Evolutionary conservation across 164 flowering plant species (phyloP), one percentile per base, ranked within the genome.

Genomic region (Taxillus chinensis): DNA sequence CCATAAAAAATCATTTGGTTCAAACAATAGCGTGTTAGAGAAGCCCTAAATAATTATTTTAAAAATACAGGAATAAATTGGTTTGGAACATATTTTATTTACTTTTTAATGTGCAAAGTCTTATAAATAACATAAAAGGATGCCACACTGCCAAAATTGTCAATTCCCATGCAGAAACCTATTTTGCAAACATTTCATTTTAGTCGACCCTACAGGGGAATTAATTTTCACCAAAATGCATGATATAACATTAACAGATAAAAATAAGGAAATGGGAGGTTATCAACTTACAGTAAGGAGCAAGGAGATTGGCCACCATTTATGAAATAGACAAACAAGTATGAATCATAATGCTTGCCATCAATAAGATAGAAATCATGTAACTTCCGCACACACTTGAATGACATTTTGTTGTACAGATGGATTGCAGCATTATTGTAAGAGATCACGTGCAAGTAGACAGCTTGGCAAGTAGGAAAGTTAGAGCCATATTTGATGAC

Each of bases 241-340:
- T 17, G 13, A 41, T 10, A 54, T n/a, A 11, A 41, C 17, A 12
- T 2, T 15, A 13, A 27, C 2, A 62, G 8, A 8, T 41, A n/a
- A 62, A 14, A 45, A 37, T 14, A n/a, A 62, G 16, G 40, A 39
- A 40, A 39, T 39, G 40, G 9, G 53, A 12, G 7, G 45, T 51
- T 51, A 60, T 60, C 48, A 17, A 80, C 97, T 86, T 87, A 93
- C 99, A 89, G 61, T 39, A 84, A 89, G 37, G 99, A 93, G 80
- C 92, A 89, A 38, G 95, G 87, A 78, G 97, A 90, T 55, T 81
- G 86, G 13, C 90, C 86, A n/a, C 97, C 96, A 74, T 90, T 90
- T 52, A 90, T 86, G 51, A 80, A 87, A 81, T 80, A 89, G 60
- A 89, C 77, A 64, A 90, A 93, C 76, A 93, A 78, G 73, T 75